These are phyloP conservation scores for Carex scoparia DNA, from an alignment of 176 grass and related monocot genomes.

Conservation along the genomic window DNA sequence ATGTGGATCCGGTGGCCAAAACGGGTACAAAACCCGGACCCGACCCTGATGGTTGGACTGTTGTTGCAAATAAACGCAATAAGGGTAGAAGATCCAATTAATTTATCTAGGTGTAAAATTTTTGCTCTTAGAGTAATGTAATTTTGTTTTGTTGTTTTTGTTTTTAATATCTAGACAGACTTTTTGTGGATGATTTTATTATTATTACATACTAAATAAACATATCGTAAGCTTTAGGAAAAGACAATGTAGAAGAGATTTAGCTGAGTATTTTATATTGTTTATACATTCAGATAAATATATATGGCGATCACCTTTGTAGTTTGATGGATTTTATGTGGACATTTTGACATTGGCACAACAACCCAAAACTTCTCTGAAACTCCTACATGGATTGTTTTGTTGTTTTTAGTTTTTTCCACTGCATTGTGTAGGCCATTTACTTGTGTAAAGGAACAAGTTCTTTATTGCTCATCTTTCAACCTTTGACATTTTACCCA, in stretches of 20 bases:
- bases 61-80: constrained; percentile 47
- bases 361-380: not conserved
- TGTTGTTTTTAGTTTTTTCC: not conserved
- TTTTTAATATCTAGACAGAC: not conserved
- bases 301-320: too few relatives aligned
- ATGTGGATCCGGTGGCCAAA: constrained; percentile 26
- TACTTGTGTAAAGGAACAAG: not conserved
- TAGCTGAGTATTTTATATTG: too few relatives aligned
- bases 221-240: not conserved
- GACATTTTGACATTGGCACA: not conserved
- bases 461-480: not conserved
- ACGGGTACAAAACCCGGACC: constrained; percentile 27
- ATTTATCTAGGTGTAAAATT: not conserved
- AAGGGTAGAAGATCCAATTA: constrained; percentile 23
- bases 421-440: not conserved
- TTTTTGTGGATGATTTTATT: not conserved
- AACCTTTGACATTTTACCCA: not conserved
- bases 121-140: not conserved
- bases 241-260: too few relatives aligned
- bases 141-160: not conserved
- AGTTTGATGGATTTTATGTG: not conserved
- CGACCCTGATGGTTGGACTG: constrained; percentile 76
- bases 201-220: not conserved
- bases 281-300: too few relatives aligned
- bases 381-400: not conserved